These are phyloP conservation scores for Fragilaria radians DNA, from an alignment of 108 stramenopile genomes.

Conservation along the genomic window DNA sequence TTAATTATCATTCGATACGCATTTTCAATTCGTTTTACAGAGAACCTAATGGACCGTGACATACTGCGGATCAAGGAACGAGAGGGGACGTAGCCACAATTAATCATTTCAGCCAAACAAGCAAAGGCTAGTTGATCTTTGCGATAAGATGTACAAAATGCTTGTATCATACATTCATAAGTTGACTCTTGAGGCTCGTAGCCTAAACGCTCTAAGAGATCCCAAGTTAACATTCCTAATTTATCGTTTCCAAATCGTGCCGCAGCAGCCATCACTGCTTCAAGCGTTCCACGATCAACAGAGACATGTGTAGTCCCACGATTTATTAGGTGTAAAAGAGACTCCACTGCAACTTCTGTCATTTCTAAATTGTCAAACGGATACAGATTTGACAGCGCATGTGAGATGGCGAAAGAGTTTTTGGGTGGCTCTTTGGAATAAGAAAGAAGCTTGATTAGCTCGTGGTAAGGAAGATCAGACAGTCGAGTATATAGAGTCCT, in stretches of 20 bases:
- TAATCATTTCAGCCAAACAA: conserved; percentile 57
- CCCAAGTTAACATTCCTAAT: conserved; percentile 51
- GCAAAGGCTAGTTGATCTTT: conserved; percentile 30
- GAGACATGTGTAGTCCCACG: conserved; percentile 7
- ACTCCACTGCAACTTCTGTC: conserved; percentile 15
- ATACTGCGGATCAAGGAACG: conserved; percentile 44
- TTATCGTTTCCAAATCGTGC: conserved; percentile 26
- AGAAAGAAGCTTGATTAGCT: conserved; percentile 18
- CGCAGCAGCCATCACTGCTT: conserved; percentile 45
- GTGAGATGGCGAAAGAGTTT: conserved; percentile 5
- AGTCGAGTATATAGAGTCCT: conserved; percentile 31
- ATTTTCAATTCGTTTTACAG: conserved; percentile 20
- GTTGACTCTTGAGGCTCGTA: conserved; percentile 47
- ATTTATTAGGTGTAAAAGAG: conserved; percentile 10
- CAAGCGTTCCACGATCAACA: conserved; percentile 44
- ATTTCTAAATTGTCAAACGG: conserved; percentile 27
- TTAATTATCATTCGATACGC: conserved; percentile 20
- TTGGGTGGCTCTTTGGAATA: conserved; percentile 1
- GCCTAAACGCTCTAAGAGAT: conserved; percentile 44
- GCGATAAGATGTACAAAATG: conserved; percentile 26
- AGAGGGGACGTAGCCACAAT: conserved; percentile 44
- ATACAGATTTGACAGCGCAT: conserved; percentile 38
- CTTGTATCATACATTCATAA: conserved; percentile 62
- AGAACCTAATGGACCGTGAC: conserved; percentile 30
- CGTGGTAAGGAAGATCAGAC: conserved; percentile 34